These are phyloP conservation scores for Curvularia spicifera DNA, from an alignment of 2,329 filamentous ascomycete genomes.

Conservation along the genomic window DNA sequence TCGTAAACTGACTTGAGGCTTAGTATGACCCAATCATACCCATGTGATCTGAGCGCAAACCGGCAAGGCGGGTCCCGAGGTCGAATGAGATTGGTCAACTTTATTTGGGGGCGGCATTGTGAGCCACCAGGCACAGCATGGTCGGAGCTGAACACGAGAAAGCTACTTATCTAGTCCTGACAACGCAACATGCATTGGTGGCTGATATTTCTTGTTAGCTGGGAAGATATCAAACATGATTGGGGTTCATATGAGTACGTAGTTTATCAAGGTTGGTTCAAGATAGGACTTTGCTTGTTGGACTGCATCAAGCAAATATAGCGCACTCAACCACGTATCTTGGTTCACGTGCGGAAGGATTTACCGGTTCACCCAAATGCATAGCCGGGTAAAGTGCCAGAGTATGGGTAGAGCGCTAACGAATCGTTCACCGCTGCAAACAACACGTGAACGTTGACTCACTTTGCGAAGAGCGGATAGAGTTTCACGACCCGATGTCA, in stretches of 20 bases:
- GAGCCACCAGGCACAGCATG: background rate
- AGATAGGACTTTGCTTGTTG: constrained; percentile 10
- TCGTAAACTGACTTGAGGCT: constrained; percentile 1
- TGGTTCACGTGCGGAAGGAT: background rate
- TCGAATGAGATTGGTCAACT: constrained; percentile 1
- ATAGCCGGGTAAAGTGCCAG: background rate
- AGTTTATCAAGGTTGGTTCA: constrained; percentile 5
- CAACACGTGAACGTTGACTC: background rate
- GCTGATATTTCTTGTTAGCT: background rate
- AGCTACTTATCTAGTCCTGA: background rate
- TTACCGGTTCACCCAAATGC: background rate
- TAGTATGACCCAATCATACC: constrained; percentile 1
- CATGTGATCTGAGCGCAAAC: constrained; percentile 5
- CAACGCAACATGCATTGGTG: background rate
- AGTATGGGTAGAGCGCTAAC: background rate
- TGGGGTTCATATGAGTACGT: background rate
- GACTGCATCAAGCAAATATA: background rate
- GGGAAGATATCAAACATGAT: background rate
- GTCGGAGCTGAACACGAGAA: background rate
- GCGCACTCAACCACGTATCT: background rate
- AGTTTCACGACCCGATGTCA: background rate
- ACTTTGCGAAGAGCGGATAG: background rate
- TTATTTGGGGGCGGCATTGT: background rate
- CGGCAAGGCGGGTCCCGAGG: background rate
- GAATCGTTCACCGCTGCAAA: background rate